phyloP scores from a whole-genome alignment of 75 land plant genomes.

The Cryptomeria japonica region DNA sequence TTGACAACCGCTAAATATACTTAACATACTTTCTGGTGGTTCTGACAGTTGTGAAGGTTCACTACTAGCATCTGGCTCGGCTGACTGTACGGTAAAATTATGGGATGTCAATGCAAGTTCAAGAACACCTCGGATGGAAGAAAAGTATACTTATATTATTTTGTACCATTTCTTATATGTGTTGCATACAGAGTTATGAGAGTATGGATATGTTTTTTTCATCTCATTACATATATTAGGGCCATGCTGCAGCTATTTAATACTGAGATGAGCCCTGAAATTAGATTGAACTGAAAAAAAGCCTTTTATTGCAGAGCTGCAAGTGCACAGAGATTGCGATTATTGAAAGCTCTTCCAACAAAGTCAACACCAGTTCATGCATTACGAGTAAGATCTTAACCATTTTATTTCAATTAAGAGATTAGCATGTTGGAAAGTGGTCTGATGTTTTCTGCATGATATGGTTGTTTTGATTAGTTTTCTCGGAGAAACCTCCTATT shows the following conservation, averaged over 20 bases:
- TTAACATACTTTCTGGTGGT: constrained; percentile 12
- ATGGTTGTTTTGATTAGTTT: constrained; percentile 45
- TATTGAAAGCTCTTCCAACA: constrained; percentile 89
- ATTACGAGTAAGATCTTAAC: constrained; percentile 50
- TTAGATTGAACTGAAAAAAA: neutral
- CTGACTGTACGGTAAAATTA: constrained; percentile 89
- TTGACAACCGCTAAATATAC: too few relatives aligned
- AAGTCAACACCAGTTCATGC: constrained; percentile 88
- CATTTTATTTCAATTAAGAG: neutral
- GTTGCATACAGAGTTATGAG: neutral
- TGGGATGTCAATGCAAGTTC: constrained; percentile 96
- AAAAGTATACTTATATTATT: constrained; percentile 54
- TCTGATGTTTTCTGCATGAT: constrained; percentile 4
- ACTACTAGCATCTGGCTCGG: constrained; percentile 94
- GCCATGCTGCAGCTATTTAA: neutral
- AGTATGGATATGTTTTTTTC: neutral
- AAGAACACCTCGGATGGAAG: constrained; percentile 62
- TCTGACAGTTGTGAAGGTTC: constrained; percentile 85
- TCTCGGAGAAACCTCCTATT: constrained; percentile 88
- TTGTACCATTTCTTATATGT: neutral
- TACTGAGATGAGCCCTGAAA: neutral
- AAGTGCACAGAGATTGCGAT: constrained; percentile 60
- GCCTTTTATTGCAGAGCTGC: constrained; percentile 41
- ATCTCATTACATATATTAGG: neutral
- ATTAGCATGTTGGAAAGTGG: neutral